Conservation (phyloP, 1,284 basidiomycete species). For the Ceratobasidium sp. region DNA sequence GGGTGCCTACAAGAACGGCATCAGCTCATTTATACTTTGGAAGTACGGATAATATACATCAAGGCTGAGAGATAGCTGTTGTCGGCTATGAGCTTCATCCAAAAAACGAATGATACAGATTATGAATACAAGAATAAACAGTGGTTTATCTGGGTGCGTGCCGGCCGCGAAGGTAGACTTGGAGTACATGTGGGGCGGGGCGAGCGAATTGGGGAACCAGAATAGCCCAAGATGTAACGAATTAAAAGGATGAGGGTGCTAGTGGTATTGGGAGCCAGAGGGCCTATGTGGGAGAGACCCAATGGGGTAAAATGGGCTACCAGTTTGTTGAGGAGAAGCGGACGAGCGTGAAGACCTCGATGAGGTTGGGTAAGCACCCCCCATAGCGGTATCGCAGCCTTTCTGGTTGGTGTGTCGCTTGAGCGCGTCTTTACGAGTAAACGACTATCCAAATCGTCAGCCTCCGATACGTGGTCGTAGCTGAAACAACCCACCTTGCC, state of each 20-base stretch:
- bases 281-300: slow-evolving; percentile 14
- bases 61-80: not conserved
- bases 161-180: not conserved
- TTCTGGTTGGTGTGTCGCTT: slow-evolving; percentile 39
- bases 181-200: not conserved
- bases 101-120: slow-evolving; percentile 16
- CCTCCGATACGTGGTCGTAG: not conserved
- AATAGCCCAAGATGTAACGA: slow-evolving; percentile 3
- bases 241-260: not conserved
- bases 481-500: slow-evolving; percentile 20
- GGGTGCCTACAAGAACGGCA: not conserved
- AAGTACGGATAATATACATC: slow-evolving; percentile 19
- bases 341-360: slow-evolving; percentile 21
- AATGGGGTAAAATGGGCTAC: slow-evolving; percentile 18
- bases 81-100: not conserved
- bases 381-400: slow-evolving; percentile 31
- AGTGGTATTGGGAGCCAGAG: slow-evolving; percentile 16
- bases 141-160: not conserved
- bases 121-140: slow-evolving; percentile 41
- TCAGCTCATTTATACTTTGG: slow-evolving; percentile 25
- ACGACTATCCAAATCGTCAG: slow-evolving; percentile 17
- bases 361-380: not conserved
- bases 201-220: slow-evolving; percentile 2
- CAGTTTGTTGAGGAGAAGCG: slow-evolving; percentile 24
- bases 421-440: slow-evolving; percentile 33